These are phyloP conservation scores for Cercophora sp. DNA, from an alignment of 495 filamentous ascomycete species.

Conservation along the genomic window DNA sequence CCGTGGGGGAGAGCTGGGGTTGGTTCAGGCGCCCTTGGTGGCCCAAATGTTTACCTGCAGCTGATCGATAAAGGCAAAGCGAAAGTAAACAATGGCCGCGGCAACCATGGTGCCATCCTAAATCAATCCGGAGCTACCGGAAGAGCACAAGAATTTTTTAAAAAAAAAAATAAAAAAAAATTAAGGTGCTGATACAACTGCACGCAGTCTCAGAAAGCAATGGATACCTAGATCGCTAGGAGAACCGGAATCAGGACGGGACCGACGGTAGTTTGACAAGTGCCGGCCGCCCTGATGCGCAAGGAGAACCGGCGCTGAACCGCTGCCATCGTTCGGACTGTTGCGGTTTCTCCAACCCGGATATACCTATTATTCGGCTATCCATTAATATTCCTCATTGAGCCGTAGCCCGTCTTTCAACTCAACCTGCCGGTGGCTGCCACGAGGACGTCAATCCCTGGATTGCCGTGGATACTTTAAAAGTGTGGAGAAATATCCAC, in stretches of 20 bases:
- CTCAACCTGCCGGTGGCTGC: no score
- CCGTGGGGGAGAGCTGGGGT: neutral
- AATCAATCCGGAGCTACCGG: no score
- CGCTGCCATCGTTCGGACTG: neutral
- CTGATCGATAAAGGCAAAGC: neutral
- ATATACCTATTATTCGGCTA: slow-evolving; percentile 14
- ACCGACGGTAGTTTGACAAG: neutral
- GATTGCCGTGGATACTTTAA: no score
- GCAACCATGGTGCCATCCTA: neutral
- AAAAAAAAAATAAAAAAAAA: no score
- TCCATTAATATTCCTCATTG: slow-evolving; percentile 13
- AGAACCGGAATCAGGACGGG: no score
- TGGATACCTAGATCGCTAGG: no score
- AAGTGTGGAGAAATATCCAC: no score
- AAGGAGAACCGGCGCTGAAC: neutral
- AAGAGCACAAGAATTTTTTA: no score
- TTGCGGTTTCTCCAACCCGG: slow-evolving; percentile 8
- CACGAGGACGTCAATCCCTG: no score
- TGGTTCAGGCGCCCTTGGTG: no score
- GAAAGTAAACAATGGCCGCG: slow-evolving; percentile 1
- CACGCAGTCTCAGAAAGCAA: no score
- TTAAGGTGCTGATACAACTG: no score
- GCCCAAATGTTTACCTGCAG: neutral
- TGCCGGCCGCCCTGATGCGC: neutral
- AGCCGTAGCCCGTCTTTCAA: slow-evolving; percentile 7